Base-by-base conservation (phyloP, 495 filamentous ascomycete species). In the Elasticomyces elasticus region DNA sequence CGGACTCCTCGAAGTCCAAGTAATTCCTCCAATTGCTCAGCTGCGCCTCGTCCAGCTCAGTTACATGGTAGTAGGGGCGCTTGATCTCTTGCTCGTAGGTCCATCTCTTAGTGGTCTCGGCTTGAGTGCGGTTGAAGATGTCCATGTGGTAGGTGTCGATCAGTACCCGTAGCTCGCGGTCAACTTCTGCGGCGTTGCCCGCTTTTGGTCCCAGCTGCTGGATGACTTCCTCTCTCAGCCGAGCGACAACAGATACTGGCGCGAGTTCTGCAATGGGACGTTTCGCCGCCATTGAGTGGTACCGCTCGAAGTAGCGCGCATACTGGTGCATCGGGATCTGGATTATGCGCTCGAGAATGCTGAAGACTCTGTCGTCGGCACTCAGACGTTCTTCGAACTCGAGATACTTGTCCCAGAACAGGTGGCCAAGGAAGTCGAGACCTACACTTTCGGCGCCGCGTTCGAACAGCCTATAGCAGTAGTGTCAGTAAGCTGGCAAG, bases 341-440 rank as follows among this genome's bases (percentile, higher is more conserved):
- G 46, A 95, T 85, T 41, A 97, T 79, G 31, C 94, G 87, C 43
- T 78, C 78, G 26, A 96, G 76, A 49, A 99, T 87, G 9, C 77
- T 79, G 55, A 95, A 91, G 48, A 97, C 89, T 65, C 82, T 86
- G 56, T 94, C 87, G 27, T 85, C 80, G 0, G 85, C 84, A 64
- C 95, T 89, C 44, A 91, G 72, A 9, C 89, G 81, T 63, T 95
- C 89, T 64, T 97, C 92, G 62, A 89, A 97, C 62, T 96, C 92
- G 49, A 97, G 78, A 62, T 95, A 99, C 70, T 95, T 97, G 64
- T 97, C 94, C 92, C 92, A 99, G 74, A 99, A 96, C 0, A 88
- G 89, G 64, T 96, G 89, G 3, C 89, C 82, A 9, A 94, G 76
- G 67, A 95, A 99, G 69, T 99, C 92, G 27, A 96, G 76, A 15